Conservation (phyloP, 208 protist genomes). For the Leishmania braziliensis region DNA sequence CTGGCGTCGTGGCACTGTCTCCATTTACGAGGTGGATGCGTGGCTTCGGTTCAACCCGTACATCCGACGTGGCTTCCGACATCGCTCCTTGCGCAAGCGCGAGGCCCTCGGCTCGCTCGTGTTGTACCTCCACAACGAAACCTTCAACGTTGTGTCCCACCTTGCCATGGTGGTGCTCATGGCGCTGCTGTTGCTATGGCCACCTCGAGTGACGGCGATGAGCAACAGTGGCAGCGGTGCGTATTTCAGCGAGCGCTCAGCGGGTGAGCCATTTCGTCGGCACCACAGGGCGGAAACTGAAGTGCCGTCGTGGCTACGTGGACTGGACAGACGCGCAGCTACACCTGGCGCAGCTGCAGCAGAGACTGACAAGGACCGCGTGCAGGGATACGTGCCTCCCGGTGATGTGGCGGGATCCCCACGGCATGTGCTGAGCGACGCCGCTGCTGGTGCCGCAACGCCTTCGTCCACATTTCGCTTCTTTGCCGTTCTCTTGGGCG, state of each 20-base stretch:
- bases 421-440: slow-evolving; percentile 6
- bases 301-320: slow-evolving; percentile 24
- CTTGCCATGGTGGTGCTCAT: slow-evolving; percentile 40
- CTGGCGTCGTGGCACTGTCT: slow-evolving; percentile 35
- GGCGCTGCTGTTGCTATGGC: slow-evolving; percentile 44
- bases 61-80: slow-evolving; percentile 62
- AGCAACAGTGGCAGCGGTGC: neutral
- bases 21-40: slow-evolving; percentile 53
- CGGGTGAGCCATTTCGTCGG: neutral
- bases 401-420: neutral
- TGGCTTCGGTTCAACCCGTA: slow-evolving; percentile 75
- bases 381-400: neutral
- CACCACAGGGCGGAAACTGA: neutral
- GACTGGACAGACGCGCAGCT: slow-evolving; percentile 5
- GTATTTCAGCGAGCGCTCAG: neutral
- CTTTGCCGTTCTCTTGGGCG: neutral
- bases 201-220: slow-evolving; percentile 28
- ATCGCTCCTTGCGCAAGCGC: slow-evolving; percentile 36
- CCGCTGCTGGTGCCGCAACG: neutral
- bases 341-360: neutral
- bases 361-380: neutral
- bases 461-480: neutral
- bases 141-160: slow-evolving; percentile 60
- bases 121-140: slow-evolving; percentile 66
- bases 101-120: slow-evolving; percentile 53